Base-by-base conservation (phyloP, 1,284 basidiomycete species). In the Puccinia sorghi region DNA sequence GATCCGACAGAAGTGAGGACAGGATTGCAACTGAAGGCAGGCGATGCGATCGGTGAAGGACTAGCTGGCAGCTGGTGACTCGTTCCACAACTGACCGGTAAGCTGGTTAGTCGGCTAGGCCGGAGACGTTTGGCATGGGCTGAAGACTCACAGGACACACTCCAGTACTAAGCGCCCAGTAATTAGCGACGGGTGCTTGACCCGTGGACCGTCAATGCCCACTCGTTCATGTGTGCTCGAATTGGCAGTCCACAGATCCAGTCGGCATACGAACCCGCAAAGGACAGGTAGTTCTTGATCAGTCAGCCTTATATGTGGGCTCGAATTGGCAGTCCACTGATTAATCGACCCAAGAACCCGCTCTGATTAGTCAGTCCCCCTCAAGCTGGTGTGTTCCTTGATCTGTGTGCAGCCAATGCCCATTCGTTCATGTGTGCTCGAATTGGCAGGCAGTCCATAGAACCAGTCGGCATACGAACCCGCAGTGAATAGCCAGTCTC, bases 401-500 rank as follows among this genome's bases (percentile, higher is more conserved):
- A 32, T 32, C 32, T 13, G 20, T 22, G 12, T 2, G n/a, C 27
- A 13, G 22, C 56, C 15, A 22, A 57, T 57, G 32, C 50, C 15
- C n/a, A 15, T 22, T 52, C 50, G n/a, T 52, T 52, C 50, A 52
- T 17, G 15, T 52, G 50, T 15, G n/a, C 50, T 52, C 15, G 50
- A 52, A 22, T n/a, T 22, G 54, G n/a, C 54, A 57, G 43, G 54
- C 54, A 25, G 20, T 46, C 43, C 43, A 46, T 17, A 46, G 43
- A 46, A 3, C 43, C 43, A 46, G 43, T 46, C 43, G 43, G 43
- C 43, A 46, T 46, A 59, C 27, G 57, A 59, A 59, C 57, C 57
- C 57, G 27, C 57, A 59, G 27, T 59, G 57, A 59, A 59, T 59
- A 59, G 25, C 57, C 57, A 59, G 57, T 59, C 57, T 59, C 57